Evolutionary conservation across 345 rosid species (phyloP).

Genomic region (Nephelium lappaceum): DNA sequence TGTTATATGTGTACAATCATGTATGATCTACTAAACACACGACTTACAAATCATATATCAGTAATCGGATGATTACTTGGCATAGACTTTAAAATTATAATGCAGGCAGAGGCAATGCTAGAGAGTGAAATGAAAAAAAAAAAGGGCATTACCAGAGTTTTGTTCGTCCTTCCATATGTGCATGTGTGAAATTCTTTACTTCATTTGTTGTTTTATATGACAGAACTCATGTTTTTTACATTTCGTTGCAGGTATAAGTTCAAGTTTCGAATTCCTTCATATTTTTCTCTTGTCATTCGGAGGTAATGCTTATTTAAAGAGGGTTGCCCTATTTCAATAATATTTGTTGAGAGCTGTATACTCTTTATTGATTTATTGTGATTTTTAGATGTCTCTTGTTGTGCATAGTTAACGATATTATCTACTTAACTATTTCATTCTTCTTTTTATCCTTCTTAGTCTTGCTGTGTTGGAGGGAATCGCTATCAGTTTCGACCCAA

Average conservation of each 20-base stretch:
- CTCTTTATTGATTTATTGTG: constrained; percentile 5
- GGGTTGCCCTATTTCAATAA: not conserved
- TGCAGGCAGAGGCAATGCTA: not conserved
- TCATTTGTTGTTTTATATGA: not conserved
- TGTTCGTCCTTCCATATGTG: not conserved
- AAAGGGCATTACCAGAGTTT: not conserved
- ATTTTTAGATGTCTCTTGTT: not conserved
- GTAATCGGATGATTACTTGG: not conserved
- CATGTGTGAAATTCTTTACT: not conserved
- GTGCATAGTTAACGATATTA: not conserved
- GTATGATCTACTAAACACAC: not conserved
- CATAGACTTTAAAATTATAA: not conserved
- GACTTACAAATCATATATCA: constrained; percentile 1
- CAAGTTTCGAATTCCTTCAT: constrained; percentile 91
- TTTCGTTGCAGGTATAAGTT: constrained; percentile 81
- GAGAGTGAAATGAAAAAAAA: not conserved
- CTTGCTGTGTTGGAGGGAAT: constrained; percentile 98
- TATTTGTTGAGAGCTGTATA: not conserved
- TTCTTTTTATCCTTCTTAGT: constrained; percentile 40
- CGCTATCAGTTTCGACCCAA: constrained; percentile 74
- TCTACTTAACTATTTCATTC: constrained; percentile 1
- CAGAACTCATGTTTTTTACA: constrained; percentile 13
- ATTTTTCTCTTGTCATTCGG: constrained; percentile 90
- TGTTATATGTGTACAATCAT: not conserved
- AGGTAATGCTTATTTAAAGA: constrained; percentile 50